Evolutionary conservation across 768 basidiomycete genomes (phyloP).

Genomic region (Tubosaeta sp.): DNA sequence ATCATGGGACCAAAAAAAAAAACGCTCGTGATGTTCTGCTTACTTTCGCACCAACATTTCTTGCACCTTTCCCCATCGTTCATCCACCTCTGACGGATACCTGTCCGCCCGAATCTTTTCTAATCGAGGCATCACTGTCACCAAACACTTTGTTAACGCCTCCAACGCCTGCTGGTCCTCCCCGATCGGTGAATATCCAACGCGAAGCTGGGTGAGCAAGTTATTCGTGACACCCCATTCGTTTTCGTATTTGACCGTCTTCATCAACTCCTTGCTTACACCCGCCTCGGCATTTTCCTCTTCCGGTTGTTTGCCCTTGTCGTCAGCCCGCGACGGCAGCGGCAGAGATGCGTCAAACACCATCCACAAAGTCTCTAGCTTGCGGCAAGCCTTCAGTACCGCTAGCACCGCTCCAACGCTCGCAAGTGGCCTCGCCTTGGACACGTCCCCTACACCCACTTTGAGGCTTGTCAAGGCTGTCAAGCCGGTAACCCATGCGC

Average conservation of each 20-base stretch:
- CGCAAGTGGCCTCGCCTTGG: slow-evolving; percentile 15
- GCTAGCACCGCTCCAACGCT: slow-evolving; percentile 17
- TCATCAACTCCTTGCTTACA: background rate
- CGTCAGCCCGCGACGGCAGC: background rate
- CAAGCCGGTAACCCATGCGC: slow-evolving; percentile 12
- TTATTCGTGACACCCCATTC: slow-evolving; percentile 19
- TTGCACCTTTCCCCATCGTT: slow-evolving; percentile 14
- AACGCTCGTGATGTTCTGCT: background rate
- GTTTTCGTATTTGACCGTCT: background rate
- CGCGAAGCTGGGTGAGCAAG: slow-evolving; percentile 12
- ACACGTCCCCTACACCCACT: slow-evolving; percentile 17
- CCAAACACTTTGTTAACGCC: slow-evolving; percentile 14
- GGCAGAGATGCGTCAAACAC: slow-evolving; percentile 19
- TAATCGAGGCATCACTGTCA: slow-evolving; percentile 20
- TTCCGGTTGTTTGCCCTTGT: background rate
- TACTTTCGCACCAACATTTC: slow-evolving; percentile 1
- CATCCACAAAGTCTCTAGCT: slow-evolving; percentile 17
- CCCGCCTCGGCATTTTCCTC: background rate
- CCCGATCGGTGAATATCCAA: slow-evolving; percentile 23
- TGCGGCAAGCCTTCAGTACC: slow-evolving; percentile 17
- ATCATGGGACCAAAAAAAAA: background rate
- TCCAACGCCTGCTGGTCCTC: slow-evolving; percentile 8
- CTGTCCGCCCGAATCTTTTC: slow-evolving; percentile 15
- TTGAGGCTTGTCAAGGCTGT: slow-evolving; percentile 14
- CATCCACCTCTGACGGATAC: slow-evolving; percentile 10